Conservation (phyloP, 2,329 filamentous ascomycete genomes). For the Fusarium sp. region DNA sequence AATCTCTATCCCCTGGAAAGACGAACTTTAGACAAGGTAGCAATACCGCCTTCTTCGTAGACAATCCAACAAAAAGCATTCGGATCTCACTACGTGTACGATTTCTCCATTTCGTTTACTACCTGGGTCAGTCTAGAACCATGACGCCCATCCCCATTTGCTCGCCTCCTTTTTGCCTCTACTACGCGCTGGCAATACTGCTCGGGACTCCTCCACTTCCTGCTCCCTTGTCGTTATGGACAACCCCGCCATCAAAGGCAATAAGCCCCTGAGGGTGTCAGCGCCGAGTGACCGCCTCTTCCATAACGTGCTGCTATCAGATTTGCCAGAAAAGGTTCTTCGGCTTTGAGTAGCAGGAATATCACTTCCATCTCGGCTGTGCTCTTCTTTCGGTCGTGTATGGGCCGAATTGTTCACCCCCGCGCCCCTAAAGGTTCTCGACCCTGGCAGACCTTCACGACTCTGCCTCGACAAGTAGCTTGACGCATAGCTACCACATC, state of each 20-base stretch:
- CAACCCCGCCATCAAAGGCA: conserved; percentile 28
- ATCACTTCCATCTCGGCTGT: not conserved
- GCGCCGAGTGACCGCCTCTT: conserved; percentile 36
- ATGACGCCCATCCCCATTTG: conserved; percentile 43
- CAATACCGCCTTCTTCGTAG: conserved; percentile 16
- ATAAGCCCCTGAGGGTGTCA: conserved; percentile 32
- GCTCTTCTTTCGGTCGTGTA: not conserved
- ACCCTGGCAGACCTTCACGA: conserved; percentile 1
- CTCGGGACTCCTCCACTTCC: conserved; percentile 11
- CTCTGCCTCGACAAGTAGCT: conserved; percentile 10
- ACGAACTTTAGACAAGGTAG: conserved; percentile 50
- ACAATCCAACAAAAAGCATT: conserved; percentile 30
- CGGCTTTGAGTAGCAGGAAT: not conserved
- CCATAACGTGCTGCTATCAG: conserved; percentile 19
- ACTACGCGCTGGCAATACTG: not conserved
- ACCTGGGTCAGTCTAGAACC: conserved; percentile 41
- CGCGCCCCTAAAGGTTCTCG: not conserved
- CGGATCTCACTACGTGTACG: conserved; percentile 7
- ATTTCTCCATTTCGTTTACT: conserved; percentile 15
- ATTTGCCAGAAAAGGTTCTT: conserved; percentile 10
- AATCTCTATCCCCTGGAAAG: conserved; percentile 55
- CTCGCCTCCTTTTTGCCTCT: conserved; percentile 41
- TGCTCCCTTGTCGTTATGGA: conserved; percentile 17
- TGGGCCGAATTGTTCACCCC: not conserved
- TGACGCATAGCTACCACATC: conserved; percentile 9